Evolutionary conservation across 768 basidiomycete species (phyloP).

Genomic region (Podaxis sp.): DNA sequence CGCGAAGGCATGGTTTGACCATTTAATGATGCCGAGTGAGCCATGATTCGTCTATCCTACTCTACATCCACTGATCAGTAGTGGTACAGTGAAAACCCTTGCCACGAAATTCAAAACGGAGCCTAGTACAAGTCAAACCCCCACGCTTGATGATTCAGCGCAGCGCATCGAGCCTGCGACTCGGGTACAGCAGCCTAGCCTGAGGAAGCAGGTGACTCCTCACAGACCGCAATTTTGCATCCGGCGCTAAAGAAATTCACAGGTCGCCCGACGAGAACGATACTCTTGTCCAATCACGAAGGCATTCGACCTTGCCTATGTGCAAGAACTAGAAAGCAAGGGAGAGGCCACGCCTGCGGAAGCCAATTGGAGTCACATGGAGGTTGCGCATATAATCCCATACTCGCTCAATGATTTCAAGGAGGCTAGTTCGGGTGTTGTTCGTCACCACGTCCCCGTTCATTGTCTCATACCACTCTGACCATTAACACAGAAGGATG

Average conservation of each 20-base stretch:
- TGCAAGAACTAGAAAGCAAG: background rate
- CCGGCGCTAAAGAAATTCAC: background rate
- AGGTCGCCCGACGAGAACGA: slow-evolving; percentile 18
- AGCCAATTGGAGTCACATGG: slow-evolving; percentile 2
- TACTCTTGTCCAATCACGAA: slow-evolving; percentile 19
- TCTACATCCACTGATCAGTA: background rate
- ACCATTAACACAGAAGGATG: slow-evolving; percentile 11
- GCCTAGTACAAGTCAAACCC: slow-evolving; percentile 3
- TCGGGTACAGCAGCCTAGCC: background rate
- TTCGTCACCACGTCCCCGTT: slow-evolving; percentile 2
- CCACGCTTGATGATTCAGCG: background rate
- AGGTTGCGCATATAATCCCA: slow-evolving; percentile 20
- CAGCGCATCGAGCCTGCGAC: background rate
- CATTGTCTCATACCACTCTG: slow-evolving; percentile 2
- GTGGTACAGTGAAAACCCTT: background rate
- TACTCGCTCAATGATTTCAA: slow-evolving; percentile 16
- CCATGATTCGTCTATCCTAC: background rate
- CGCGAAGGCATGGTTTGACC: slow-evolving; percentile 20
- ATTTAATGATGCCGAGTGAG: slow-evolving; percentile 20
- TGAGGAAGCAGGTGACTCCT: background rate
- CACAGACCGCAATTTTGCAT: background rate
- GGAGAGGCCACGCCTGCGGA: background rate
- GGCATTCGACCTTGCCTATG: slow-evolving; percentile 12
- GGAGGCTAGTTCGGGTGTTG: background rate
- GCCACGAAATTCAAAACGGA: background rate